Base-by-base conservation (phyloP, 108 stramenopile genomes). In the Cyclotella kingstonii region DNA sequence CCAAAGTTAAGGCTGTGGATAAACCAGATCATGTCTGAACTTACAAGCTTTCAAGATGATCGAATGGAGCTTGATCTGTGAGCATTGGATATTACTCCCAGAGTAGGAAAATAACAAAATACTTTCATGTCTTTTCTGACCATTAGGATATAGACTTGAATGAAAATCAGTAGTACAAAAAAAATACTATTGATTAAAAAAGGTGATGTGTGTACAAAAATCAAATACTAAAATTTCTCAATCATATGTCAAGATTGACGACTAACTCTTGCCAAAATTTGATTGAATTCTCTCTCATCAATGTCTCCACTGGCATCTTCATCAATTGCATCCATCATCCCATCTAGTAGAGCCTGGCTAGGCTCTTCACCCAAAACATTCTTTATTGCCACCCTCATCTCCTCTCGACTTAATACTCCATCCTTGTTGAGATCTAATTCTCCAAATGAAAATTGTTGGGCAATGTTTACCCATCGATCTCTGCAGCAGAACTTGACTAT, bases 321-420 rank as follows among this genome's bases (percentile, higher is more conserved):
- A 63, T 93, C 91, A 44, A 89, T 77, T 1, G 81, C 58, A 35
- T 70, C 52, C 12, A 93, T 73, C 83, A 93, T 84, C 26, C 76
- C 68, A 42, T 88, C 78, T 3, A 93, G 68, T 21, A 90, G 66
- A 27, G 77, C 81, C 45, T 83, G 80, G 5, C 75, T 46, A 10
- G 86, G 85, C 38, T 86, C 77, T 28, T 73, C 58, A 31, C 85
- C 81, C 27, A 85, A 48, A 33, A 66, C 35, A 9, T 42, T 54
- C 30, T 40, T 41, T 56, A 90, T 73, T 60, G 81, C 75, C 0
- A 29, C 25, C 26, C 71, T 63, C 39, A 93, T 40, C 58, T 92
- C 91, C 21, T 73, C 42, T 36, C 69, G 46, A 59, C 84, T 73
- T 2, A 92, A 35, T 8, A 70, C 51, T 12, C 87, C 91, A 63